These are phyloP conservation scores for Globisporangium okanoganense DNA, from an alignment of 352 stramenopile genomes.

Conservation along the genomic window DNA sequence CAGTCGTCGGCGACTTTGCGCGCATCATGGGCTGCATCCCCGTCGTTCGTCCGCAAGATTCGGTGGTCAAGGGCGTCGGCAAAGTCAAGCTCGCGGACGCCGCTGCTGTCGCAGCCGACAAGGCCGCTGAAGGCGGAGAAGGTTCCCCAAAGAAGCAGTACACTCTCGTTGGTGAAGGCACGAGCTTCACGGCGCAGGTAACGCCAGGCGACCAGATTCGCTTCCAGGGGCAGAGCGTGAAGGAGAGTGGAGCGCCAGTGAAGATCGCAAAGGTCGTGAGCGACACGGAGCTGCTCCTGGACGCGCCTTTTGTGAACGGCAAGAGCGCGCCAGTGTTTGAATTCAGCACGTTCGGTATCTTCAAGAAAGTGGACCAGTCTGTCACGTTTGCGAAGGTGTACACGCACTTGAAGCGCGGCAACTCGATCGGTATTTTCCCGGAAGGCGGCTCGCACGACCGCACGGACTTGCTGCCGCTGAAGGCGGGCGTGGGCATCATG, in stretches of 20 bases:
- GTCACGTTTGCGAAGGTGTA: conserved; percentile 93
- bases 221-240: conserved; percentile 69
- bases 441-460: conserved; percentile 97
- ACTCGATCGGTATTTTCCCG: conserved; percentile 97
- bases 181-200: conserved; percentile 71
- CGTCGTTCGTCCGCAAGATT: conserved; percentile 95
- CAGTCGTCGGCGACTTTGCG: conserved; percentile 93
- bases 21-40: conserved; percentile 95
- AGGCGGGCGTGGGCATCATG: conserved; percentile 98
- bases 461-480: conserved; percentile 96
- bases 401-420: conserved; percentile 82
- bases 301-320: conserved; percentile 36
- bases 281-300: conserved; percentile 81
- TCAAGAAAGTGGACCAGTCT: conserved; percentile 91
- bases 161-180: conserved; percentile 58
- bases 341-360: conserved; percentile 69
- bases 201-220: conserved; percentile 78
- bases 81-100: conserved; percentile 53
- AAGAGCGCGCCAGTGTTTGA: conserved; percentile 36
- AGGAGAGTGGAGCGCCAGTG: conserved; percentile 78
- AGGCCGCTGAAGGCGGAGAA: conserved; percentile 12
- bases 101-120: conserved; percentile 21
- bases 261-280: conserved; percentile 82
- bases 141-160: conserved; percentile 28
- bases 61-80: conserved; percentile 63